Conservation (phyloP, 2,329 filamentous ascomycete genomes). For the Alternaria arborescens region DNA sequence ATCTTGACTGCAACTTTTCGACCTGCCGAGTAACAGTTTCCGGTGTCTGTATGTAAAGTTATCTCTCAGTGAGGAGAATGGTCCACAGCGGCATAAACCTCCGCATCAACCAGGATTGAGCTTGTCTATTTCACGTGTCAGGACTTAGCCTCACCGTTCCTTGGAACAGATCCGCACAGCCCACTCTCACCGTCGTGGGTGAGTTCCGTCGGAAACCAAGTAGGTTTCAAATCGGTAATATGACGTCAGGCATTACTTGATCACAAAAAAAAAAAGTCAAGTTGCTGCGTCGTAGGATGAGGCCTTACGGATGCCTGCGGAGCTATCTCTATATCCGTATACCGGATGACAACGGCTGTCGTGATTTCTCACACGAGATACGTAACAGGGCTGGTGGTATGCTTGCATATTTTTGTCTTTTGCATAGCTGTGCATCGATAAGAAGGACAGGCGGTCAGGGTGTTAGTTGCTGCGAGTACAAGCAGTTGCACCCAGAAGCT, state of each 20-base stretch:
- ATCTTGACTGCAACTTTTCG: not conserved
- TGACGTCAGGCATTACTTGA: constrained; percentile 27
- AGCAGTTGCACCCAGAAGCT: not conserved
- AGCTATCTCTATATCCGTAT: not conserved
- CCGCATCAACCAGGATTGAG: constrained; percentile 9
- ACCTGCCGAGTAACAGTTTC: not conserved
- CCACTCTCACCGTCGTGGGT: constrained; percentile 8
- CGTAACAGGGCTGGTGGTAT: not conserved
- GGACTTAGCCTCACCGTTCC: constrained; percentile 7
- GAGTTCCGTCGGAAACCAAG: constrained; percentile 14
- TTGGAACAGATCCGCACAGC: constrained; percentile 12
- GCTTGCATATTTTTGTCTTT: not conserved
- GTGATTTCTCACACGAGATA: not conserved
- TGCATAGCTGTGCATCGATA: not conserved
- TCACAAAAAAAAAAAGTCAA: constrained; percentile 17
- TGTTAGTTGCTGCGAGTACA: not conserved
- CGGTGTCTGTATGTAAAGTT: not conserved
- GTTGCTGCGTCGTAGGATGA: not conserved
- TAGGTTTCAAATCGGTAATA: constrained; percentile 24
- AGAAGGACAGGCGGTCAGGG: not conserved
- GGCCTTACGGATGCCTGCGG: not conserved
- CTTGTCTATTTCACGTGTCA: constrained; percentile 15
- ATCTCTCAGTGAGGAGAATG: not conserved
- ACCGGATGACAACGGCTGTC: not conserved
- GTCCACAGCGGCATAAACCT: constrained; percentile 10